Conservation (phyloP, 2,329 filamentous ascomycete species). For the Spiromastix sp. region DNA sequence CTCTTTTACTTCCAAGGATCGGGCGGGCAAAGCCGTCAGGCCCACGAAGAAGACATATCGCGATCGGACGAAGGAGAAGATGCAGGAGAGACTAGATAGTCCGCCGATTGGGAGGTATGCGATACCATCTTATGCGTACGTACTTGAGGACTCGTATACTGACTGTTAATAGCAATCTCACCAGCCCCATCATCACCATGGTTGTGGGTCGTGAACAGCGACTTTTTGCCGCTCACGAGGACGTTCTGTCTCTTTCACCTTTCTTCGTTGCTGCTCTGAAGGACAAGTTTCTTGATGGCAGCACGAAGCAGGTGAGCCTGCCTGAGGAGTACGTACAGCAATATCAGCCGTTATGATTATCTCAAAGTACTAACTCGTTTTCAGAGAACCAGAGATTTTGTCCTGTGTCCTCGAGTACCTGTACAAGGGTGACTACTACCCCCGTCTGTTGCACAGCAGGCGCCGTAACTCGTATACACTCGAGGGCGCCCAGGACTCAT, state of each 20-base stretch:
- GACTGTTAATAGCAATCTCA: constrained; percentile 34
- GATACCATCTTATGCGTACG: neutral
- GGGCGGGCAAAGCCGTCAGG: constrained; percentile 80
- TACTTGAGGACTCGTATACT: constrained; percentile 2
- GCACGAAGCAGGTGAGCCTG: constrained; percentile 66
- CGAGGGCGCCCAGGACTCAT: constrained; percentile 55
- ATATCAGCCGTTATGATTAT: neutral
- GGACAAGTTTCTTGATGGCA: constrained; percentile 59
- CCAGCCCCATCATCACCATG: constrained; percentile 73
- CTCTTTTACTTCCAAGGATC: constrained; percentile 74
- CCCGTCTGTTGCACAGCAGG: constrained; percentile 78
- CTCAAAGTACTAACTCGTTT: constrained; percentile 24
- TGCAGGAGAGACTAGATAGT: constrained; percentile 71
- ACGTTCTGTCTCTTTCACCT: constrained; percentile 75
- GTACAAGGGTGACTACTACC: constrained; percentile 95
- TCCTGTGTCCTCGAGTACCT: constrained; percentile 91
- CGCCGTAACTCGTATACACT: constrained; percentile 80
- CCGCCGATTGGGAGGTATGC: constrained; percentile 40
- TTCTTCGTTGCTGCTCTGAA: constrained; percentile 68
- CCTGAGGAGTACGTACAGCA: constrained; percentile 44
- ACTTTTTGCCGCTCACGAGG: constrained; percentile 90
- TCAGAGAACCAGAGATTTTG: constrained; percentile 83
- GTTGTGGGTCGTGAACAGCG: constrained; percentile 75
- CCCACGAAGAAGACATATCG: constrained; percentile 63
- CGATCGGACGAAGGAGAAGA: constrained; percentile 73